Conservation (phyloP, 768 basidiomycete genomes). For the Gautieria morchelliformis region DNA sequence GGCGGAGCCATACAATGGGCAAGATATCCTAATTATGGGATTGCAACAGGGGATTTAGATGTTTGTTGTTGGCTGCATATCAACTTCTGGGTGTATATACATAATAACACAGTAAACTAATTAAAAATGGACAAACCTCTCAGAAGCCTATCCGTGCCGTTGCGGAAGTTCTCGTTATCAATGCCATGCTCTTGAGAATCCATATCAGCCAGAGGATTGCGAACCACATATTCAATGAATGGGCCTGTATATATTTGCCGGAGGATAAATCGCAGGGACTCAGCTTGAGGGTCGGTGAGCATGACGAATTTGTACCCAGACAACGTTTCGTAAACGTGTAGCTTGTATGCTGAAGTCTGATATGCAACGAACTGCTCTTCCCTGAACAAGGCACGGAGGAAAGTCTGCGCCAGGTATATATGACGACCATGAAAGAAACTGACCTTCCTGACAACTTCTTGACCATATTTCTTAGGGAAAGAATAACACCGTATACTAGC, state of each 20-base stretch:
- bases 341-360: slow-evolving; percentile 83
- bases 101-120: slow-evolving; percentile 10
- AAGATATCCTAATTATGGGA: not conserved
- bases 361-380: slow-evolving; percentile 90
- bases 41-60: not conserved
- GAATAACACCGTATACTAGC: slow-evolving; percentile 90
- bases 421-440: slow-evolving; percentile 9
- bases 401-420: not conserved
- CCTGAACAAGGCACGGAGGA: slow-evolving; percentile 29
- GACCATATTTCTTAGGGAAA: slow-evolving; percentile 89
- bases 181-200: slow-evolving; percentile 78
- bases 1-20: not conserved
- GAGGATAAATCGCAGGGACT: slow-evolving; percentile 72
- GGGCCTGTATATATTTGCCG: slow-evolving; percentile 91
- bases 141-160: slow-evolving; percentile 67
- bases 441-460: slow-evolving; percentile 88
- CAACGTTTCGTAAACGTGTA: slow-evolving; percentile 85
- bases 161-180: slow-evolving; percentile 87
- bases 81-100: not conserved
- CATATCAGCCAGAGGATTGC: slow-evolving; percentile 81
- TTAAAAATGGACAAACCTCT: slow-evolving; percentile 44
- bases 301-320: slow-evolving; percentile 95
- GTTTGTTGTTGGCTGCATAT: not conserved
- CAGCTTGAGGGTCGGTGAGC: slow-evolving; percentile 77
- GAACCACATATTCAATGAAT: slow-evolving; percentile 87